Conservation (phyloP, 75 land plant genomes). For the Pinus taeda region DNA sequence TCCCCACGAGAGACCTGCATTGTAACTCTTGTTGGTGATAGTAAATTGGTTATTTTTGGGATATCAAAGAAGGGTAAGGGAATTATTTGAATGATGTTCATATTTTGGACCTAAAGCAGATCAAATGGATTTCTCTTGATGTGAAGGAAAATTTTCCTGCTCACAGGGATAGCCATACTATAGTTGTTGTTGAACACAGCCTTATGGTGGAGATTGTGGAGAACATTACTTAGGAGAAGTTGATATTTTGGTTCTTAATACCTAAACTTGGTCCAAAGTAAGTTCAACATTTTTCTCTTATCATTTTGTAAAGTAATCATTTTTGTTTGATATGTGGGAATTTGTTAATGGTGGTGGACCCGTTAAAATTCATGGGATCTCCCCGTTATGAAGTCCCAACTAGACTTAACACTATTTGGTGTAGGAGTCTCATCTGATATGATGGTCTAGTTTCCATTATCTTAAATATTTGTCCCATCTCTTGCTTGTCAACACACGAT, state of each 20-base stretch:
- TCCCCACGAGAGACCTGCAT: slow-evolving; percentile 19
- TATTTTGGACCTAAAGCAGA: slow-evolving; percentile 61
- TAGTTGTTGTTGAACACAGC: slow-evolving; percentile 52
- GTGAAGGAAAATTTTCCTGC: slow-evolving; percentile 61
- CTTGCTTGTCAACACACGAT: too few species aligned
- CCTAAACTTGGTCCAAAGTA: slow-evolving; percentile 68
- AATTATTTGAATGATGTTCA: slow-evolving; percentile 87
- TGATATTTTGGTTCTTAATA: slow-evolving; percentile 62
- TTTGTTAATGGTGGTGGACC: too few species aligned
- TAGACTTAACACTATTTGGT: too few species aligned
- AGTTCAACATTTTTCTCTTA: not conserved
- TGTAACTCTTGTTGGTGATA: slow-evolving; percentile 56
- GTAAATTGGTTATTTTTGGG: slow-evolving; percentile 81
- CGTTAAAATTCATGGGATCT: too few species aligned
- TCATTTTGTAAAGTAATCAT: not conserved
- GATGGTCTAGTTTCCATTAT: too few species aligned
- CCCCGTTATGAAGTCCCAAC: too few species aligned
- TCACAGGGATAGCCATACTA: slow-evolving; percentile 82
- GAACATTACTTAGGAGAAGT: slow-evolving; percentile 79
- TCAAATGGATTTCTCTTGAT: slow-evolving; percentile 66
- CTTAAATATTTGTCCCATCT: too few species aligned
- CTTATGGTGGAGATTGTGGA: slow-evolving; percentile 90
- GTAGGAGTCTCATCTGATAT: too few species aligned
- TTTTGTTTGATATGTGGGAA: not conserved
- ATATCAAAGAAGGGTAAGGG: slow-evolving; percentile 79